Percentiles rank a stretch among this genome's conserved stretches.
Evolutionary conservation across 2,329 filamentous ascomycete species (phyloP).

Genomic region (Ascochyta koolunga): DNA sequence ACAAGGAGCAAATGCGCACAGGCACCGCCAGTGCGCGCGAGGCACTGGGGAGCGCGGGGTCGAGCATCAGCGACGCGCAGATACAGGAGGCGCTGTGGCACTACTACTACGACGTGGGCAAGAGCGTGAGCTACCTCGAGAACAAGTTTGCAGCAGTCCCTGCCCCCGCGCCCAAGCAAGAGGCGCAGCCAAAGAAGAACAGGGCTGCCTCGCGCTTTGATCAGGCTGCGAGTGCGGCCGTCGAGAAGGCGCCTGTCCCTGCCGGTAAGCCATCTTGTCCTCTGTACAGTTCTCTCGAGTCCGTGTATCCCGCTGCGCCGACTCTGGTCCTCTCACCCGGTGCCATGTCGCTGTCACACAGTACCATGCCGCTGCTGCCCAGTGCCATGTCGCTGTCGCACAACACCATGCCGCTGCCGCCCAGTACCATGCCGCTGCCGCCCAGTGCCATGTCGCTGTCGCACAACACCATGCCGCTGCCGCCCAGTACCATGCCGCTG

Average conservation of each 20-base stretch:
- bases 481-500: constrained; percentile 42
- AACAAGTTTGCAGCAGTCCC: constrained; percentile 53
- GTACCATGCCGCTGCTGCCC: constrained; percentile 42
- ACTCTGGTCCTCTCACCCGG: constrained; percentile 33
- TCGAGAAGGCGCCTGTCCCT: constrained; percentile 47
- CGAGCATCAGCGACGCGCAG: constrained; percentile 69
- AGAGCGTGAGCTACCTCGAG: constrained; percentile 79
- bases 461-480: constrained; percentile 42
- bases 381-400: constrained; percentile 40
- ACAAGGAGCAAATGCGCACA: constrained; percentile 62
- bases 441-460: constrained; percentile 42
- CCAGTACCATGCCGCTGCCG: constrained; percentile 43
- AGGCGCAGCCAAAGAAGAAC: constrained; percentile 44
- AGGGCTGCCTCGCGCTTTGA: constrained; percentile 55
- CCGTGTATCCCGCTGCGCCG: constrained; percentile 21
- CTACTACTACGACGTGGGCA: constrained; percentile 92
- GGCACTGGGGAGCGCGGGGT: constrained; percentile 65
- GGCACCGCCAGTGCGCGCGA: constrained; percentile 71
- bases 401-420: constrained; percentile 42
- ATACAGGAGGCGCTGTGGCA: constrained; percentile 93
- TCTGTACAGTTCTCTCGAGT: constrained; percentile 18
- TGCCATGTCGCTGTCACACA: constrained; percentile 41
- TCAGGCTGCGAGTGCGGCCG: constrained; percentile 50
- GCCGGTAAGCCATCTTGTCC: constrained; percentile 53
- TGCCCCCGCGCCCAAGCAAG: constrained; percentile 31